Conservation (phyloP, 345 rosid genomes). For the Populus ilicifolia region DNA sequence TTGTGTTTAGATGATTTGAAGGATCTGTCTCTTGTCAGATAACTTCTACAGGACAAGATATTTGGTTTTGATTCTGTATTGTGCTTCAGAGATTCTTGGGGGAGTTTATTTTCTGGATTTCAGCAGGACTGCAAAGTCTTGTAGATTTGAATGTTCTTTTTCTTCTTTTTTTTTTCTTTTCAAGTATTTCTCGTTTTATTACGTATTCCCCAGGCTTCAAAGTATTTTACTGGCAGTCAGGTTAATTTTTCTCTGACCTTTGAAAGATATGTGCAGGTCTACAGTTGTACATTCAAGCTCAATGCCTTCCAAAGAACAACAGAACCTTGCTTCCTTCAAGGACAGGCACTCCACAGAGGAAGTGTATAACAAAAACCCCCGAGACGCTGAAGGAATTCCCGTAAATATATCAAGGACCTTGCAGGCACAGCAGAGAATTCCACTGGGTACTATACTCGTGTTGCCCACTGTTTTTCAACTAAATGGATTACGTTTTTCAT, state of each 20-base stretch:
- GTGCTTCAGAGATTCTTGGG: not conserved
- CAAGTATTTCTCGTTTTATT: not conserved
- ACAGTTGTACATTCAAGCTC: constrained; percentile 68
- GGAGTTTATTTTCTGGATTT: not conserved
- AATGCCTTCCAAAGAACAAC: constrained; percentile 43
- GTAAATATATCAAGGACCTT: constrained; percentile 37
- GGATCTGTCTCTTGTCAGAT: not conserved
- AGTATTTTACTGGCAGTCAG: not conserved
- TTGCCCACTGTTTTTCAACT: not conserved
- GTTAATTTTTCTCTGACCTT: not conserved
- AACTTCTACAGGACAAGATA: not conserved
- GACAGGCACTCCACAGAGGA: constrained; percentile 41
- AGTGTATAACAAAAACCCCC: constrained; percentile 28
- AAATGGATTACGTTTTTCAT: not conserved
- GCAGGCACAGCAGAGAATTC: constrained; percentile 59
- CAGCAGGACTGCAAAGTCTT: not conserved
- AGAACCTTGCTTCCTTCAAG: constrained; percentile 24
- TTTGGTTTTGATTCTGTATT: not conserved
- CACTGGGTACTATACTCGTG: constrained; percentile 40
- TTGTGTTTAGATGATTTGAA: not conserved
- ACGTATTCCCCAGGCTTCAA: not conserved
- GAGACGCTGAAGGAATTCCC: constrained; percentile 44
- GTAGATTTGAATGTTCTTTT: not conserved
- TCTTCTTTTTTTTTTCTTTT: not conserved
- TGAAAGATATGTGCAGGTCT: constrained; percentile 50